Base-by-base conservation (phyloP, 768 basidiomycete species). In the Mycena alexandri region DNA sequence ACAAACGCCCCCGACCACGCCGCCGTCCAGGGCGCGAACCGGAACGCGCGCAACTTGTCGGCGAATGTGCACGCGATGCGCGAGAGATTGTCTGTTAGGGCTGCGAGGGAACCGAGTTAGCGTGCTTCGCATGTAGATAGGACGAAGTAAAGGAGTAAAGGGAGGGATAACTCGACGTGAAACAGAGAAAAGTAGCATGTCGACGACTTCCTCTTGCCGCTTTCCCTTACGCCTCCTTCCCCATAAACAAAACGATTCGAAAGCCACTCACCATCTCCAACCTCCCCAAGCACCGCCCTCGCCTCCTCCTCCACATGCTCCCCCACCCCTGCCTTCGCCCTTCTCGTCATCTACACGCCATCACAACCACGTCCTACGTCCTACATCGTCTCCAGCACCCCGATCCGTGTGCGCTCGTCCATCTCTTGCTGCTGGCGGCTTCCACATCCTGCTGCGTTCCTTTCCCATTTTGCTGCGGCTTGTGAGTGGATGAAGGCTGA, bases 11-110 rank as follows among this genome's bases (percentile, higher is more conserved):
- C 92, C 62, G 94, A 74, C 78, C 89, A 90, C 68, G 78, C 81
- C 12, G 90, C 92, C 14, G 81, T 87, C 65, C 82, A 79, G n/a
- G 90, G 87, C 4, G 93, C 29, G 29, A 29, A 29, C 3, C 29
- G 92, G 84, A 93, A 94, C 14, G 92, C 93, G 2, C 83, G 75
- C 48, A 95, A 79, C 74, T 89, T 91, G 70, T 89, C 86, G 7
- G 91, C 91, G 76, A 94, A 95, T 55, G 90, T 93, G 73, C 86
- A 81, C 52, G 87, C 85, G 55, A 95, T 88, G 43, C 87, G 82
- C 38, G 85, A 29, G 29, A 94, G 76, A 3, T 89, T 90, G 54
- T 88, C 87, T 74, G 89, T 91, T 71, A 94, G 71, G 7, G 86
- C 93, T 92, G 69, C 13, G 67, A 69, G 29, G 3, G 29, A 3